Conservation (phyloP, 2,329 filamentous ascomycete genomes). For the Diaporthe aspalathi region DNA sequence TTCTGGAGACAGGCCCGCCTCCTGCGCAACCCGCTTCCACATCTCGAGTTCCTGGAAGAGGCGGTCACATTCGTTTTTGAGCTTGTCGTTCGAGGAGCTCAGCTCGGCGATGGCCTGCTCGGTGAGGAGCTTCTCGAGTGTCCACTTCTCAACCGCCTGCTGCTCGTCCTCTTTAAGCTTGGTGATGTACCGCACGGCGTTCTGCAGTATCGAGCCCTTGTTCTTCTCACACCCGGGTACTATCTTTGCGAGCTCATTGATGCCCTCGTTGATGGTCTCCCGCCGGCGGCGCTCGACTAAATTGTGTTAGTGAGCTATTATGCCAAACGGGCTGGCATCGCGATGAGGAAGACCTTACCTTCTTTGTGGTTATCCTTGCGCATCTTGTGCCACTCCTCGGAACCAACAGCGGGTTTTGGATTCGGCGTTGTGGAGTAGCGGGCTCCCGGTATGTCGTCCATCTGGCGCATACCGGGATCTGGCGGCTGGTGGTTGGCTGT, state of each 20-base stretch:
- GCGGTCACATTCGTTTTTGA: constrained; percentile 82
- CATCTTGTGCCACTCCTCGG: constrained; percentile 97
- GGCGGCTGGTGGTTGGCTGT: constrained; percentile 29
- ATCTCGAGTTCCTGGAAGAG: constrained; percentile 82
- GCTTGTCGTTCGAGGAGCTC: constrained; percentile 86
- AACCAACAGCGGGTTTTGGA: constrained; percentile 89
- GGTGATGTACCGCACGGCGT: constrained; percentile 92
- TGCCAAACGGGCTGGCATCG: neutral
- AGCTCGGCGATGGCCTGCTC: constrained; percentile 92
- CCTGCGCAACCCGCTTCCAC: constrained; percentile 78
- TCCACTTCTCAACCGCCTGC: constrained; percentile 95
- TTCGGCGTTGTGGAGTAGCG: constrained; percentile 56
- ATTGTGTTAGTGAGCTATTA: constrained; percentile 38
- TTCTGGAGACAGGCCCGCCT: constrained; percentile 61
- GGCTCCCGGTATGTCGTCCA: constrained; percentile 46
- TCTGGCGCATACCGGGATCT: constrained; percentile 40
- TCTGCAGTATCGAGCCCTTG: constrained; percentile 95
- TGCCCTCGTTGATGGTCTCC: constrained; percentile 98
- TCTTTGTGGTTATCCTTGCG: constrained; percentile 99
- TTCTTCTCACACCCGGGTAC: constrained; percentile 99
- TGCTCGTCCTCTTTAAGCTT: constrained; percentile 95
- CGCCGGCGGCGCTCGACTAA: constrained; percentile 93
- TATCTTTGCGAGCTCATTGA: constrained; percentile 97
- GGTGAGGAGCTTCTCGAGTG: constrained; percentile 87
- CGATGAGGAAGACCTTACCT: constrained; percentile 66